Evolutionary conservation across 768 basidiomycete species (phyloP).

Genomic region (Leucocoprinus birnbaumii): DNA sequence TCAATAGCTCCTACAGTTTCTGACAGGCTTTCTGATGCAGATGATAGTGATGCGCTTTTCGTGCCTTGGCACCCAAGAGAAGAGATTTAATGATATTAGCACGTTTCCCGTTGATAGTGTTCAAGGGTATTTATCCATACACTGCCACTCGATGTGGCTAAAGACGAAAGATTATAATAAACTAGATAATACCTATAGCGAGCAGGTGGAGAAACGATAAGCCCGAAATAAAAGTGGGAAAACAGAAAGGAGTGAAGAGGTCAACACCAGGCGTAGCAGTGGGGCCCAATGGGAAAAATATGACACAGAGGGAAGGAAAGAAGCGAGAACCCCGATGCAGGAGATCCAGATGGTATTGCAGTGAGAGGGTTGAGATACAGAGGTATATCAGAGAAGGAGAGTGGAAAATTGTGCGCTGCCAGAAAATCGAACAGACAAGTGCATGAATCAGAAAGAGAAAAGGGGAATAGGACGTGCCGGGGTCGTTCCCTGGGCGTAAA

Average conservation of each 20-base stretch:
- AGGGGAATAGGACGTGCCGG: slow-evolving; percentile 1
- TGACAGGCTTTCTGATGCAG: too few relatives aligned
- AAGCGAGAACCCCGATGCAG: neutral
- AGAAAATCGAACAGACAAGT: neutral
- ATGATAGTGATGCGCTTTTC: neutral
- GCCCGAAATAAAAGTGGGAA: neutral
- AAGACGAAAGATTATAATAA: slow-evolving; percentile 10
- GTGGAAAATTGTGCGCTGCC: slow-evolving; percentile 2
- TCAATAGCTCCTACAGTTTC: too few relatives aligned
- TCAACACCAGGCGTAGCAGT: neutral
- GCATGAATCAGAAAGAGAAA: neutral
- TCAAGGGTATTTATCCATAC: slow-evolving; percentile 8
- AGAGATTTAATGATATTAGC: neutral
- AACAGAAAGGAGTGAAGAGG: neutral
- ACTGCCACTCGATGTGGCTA: neutral
- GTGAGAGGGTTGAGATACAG: slow-evolving; percentile 6
- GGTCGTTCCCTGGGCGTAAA: slow-evolving; percentile 1
- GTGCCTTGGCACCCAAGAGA: neutral
- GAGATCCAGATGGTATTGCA: slow-evolving; percentile 3
- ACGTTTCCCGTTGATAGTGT: neutral
- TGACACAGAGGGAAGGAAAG: neutral
- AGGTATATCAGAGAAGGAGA: slow-evolving; percentile 8
- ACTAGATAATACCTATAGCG: slow-evolving; percentile 12
- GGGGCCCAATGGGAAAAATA: neutral
- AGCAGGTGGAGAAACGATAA: neutral